Conservation (phyloP, 148 eudicot genomes). For the Chenopodium formosanum region DNA sequence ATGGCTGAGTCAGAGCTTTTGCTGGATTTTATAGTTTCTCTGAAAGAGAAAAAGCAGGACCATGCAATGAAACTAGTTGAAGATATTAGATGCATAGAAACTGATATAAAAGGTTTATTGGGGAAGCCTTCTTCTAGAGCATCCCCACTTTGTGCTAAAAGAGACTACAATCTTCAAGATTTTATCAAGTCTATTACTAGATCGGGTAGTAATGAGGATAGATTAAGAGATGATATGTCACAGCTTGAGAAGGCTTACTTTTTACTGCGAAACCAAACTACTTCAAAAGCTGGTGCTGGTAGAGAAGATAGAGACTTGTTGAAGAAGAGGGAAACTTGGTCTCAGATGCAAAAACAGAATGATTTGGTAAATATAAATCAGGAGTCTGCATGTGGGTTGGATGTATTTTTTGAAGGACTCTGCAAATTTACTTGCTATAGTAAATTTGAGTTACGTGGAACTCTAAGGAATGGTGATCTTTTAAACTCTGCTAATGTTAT, state of each 20-base stretch:
- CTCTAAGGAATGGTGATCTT: slow-evolving; percentile 57
- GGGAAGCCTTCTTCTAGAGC: slow-evolving; percentile 36
- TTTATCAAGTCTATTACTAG: slow-evolving; percentile 27
- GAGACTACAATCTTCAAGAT: slow-evolving; percentile 24
- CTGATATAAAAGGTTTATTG: slow-evolving; percentile 65
- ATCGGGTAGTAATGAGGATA: slow-evolving; percentile 35
- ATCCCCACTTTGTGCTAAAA: slow-evolving; percentile 28
- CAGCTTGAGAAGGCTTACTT: slow-evolving; percentile 85
- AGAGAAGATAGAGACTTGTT: slow-evolving; percentile 44
- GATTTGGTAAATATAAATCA: slow-evolving; percentile 24
- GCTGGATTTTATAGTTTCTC: slow-evolving; percentile 49
- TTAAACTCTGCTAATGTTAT: slow-evolving; percentile 63
- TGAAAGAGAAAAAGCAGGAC: slow-evolving; percentile 56
- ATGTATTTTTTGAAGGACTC: slow-evolving; percentile 60
- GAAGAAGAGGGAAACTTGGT: slow-evolving; percentile 39
- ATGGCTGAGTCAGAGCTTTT: slow-evolving; percentile 62
- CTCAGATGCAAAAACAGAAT: slow-evolving; percentile 22
- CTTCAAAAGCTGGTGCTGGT: slow-evolving; percentile 25
- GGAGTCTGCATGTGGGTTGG: slow-evolving; percentile 46
- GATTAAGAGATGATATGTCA: slow-evolving; percentile 41
- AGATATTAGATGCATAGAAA: slow-evolving; percentile 60
- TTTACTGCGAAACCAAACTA: slow-evolving; percentile 48
- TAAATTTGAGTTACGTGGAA: slow-evolving; percentile 66
- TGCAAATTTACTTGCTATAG: slow-evolving; percentile 73
- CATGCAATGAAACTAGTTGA: slow-evolving; percentile 49